Base-by-base conservation (phyloP, 768 basidiomycete genomes). In the Tulasnella calospora region DNA sequence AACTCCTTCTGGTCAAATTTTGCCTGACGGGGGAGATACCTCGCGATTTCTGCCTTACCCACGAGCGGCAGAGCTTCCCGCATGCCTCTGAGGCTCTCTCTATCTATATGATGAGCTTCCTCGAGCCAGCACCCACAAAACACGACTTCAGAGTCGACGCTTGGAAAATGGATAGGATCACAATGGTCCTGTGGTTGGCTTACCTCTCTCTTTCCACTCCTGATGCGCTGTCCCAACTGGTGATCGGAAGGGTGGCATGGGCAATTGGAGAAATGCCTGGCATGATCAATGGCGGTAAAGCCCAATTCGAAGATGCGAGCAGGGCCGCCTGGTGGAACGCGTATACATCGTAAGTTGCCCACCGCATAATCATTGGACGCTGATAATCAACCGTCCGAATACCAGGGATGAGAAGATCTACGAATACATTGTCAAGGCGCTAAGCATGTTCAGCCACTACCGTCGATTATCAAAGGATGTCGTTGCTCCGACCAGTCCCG, bases 161-260 rank as follows among this genome's bases (percentile, higher is more conserved):
- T 21, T 72, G 38, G 38, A 72, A 72, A 17, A 40, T 72, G 44
- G 71, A 72, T 33, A 30, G 71, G 36, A 72, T 72, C 71, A 72
- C 71, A 23, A 40, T 72, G 21, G 71, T 72, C 10, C 36, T 40
- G 8, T 72, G 71, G 71, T 38, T 72, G 13, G 71, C 71, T n/a
- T 46, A 72, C 71, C 36, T 72, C 38, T 72, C 71, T 23, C n/a
- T 72, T 15, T 33, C 10, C 8, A 72, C 36, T 0, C 71, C 71
- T 15, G 71, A 72, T 23, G 44, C n/a, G 23, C 44, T 36, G 71
- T 72, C 71, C n/a, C 71, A 40, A 13, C n/a, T 46, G 7, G 44
- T 72, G n/a, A 40, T 72, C 30, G 44, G 44, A 23, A 35, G 36
- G n/a, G 71, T 40, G 36, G 71, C 71, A 23, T 72, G 71, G 71